Evolutionary conservation across 257 asterid species (phyloP).

Genomic region (Voacanga thouarsii): DNA sequence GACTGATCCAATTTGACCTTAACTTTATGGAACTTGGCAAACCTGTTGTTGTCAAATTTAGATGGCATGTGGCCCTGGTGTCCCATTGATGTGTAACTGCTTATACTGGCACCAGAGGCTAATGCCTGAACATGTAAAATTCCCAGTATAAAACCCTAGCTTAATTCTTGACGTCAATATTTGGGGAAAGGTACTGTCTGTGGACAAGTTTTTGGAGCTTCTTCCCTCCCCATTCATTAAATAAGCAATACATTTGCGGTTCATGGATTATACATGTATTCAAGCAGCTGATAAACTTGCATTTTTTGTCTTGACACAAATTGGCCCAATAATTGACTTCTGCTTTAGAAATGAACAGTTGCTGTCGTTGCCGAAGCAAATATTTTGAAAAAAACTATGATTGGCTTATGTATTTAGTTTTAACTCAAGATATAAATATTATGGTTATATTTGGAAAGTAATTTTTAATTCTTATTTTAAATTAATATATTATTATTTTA

Average conservation of each 20-base stretch:
- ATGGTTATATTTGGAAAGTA: no score
- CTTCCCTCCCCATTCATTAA: slow-evolving; percentile 3
- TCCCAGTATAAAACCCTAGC: slow-evolving; percentile 6
- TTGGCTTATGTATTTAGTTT: no score
- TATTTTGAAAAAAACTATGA: no score
- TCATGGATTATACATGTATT: neutral
- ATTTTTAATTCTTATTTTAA: no score
- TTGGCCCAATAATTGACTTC: neutral
- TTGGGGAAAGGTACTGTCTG: slow-evolving; percentile 3
- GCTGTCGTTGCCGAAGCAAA: no score
- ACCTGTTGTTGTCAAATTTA: slow-evolving; percentile 13
- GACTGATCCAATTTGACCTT: slow-evolving; percentile 22
- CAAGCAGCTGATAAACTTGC: neutral
- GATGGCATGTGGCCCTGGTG: neutral
- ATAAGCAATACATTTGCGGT: neutral
- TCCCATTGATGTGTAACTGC: slow-evolving; percentile 10
- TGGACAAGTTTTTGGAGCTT: neutral
- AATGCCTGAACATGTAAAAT: slow-evolving; percentile 17
- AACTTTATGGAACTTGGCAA: neutral
- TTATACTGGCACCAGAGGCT: slow-evolving; percentile 13
- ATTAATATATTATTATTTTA: no score
- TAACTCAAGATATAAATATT: no score
- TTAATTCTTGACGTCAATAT: slow-evolving; percentile 3
- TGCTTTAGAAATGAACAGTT: no score
- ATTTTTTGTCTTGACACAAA: neutral